These are phyloP conservation scores for Podaxis sp. DNA, from an alignment of 768 basidiomycete species.

Conservation along the genomic window DNA sequence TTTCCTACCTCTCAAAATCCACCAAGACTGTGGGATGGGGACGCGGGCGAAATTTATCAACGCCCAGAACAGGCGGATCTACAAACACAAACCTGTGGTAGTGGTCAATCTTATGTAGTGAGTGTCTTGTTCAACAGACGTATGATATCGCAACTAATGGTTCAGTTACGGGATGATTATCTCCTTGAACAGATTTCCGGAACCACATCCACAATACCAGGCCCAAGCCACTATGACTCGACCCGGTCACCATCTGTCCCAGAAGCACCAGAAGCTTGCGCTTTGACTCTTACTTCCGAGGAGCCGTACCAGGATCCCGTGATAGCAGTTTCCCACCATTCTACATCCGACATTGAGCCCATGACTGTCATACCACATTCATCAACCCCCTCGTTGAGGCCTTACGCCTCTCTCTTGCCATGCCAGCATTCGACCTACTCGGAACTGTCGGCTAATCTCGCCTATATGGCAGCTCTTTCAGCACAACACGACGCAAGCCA, in stretches of 20 bases:
- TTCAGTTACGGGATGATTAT: neutral
- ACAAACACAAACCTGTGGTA: neutral
- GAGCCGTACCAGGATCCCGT: neutral
- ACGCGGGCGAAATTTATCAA: neutral
- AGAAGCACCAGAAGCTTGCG: neutral
- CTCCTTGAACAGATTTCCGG: neutral
- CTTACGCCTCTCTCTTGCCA: neutral
- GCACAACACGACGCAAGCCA: neutral
- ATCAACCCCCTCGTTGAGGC: neutral
- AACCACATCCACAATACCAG: neutral
- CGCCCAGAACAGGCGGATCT: neutral
- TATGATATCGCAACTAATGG: neutral
- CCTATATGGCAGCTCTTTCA: neutral
- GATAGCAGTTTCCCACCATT: neutral
- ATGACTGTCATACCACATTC: neutral
- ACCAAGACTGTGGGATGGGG: neutral
- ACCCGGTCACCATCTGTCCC: neutral
- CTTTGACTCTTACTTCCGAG: neutral
- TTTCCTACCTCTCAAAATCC: neutral
- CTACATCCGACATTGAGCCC: neutral
- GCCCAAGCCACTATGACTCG: neutral
- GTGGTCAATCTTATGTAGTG: neutral
- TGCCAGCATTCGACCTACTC: slow-evolving; percentile 7
- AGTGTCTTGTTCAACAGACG: neutral
- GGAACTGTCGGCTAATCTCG: slow-evolving; percentile 8